A percentile compares a stretch with the other conserved stretches of the same genome.
These are phyloP conservation scores for Fusarium burgessii DNA, from an alignment of 2,329 filamentous ascomycete species.

Conservation along the genomic window DNA sequence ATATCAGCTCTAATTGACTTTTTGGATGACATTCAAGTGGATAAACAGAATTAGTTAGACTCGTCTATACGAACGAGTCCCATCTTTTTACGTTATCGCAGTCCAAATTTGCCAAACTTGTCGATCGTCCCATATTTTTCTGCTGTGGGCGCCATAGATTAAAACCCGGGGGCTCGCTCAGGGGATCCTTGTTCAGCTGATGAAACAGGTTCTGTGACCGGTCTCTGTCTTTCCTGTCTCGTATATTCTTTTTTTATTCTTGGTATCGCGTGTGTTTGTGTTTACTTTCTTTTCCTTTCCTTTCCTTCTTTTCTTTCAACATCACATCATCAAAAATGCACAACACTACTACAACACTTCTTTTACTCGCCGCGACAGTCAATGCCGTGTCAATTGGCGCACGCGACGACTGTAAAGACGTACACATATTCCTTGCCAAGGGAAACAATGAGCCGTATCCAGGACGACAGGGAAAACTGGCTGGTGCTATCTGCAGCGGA, in stretches of 20 bases:
- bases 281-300: too few relatives aligned
- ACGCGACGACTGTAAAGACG: constrained; percentile 20
- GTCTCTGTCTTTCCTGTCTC: neutral
- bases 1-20: neutral
- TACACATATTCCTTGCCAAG: constrained; percentile 22
- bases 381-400: neutral
- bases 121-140: neutral
- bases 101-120: neutral
- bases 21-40: neutral
- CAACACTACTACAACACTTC: neutral
- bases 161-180: neutral
- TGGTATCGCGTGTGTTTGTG: neutral
- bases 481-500: constrained; percentile 1
- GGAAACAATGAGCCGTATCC: constrained; percentile 23
- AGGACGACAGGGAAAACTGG: constrained; percentile 20
- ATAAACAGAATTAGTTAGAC: neutral
- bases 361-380: neutral
- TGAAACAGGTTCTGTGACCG: constrained; percentile 10
- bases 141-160: neutral
- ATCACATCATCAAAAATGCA: constrained; percentile 6
- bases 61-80: neutral
- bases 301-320: neutral
- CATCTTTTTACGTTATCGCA: neutral
- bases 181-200: constrained; percentile 1
- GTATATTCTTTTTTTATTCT: neutral